A percentile compares a stretch with the other conserved stretches of the same genome.
Evolutionary conservation across 768 basidiomycete species (phyloP).

Genomic region (Suillus occidentalis): DNA sequence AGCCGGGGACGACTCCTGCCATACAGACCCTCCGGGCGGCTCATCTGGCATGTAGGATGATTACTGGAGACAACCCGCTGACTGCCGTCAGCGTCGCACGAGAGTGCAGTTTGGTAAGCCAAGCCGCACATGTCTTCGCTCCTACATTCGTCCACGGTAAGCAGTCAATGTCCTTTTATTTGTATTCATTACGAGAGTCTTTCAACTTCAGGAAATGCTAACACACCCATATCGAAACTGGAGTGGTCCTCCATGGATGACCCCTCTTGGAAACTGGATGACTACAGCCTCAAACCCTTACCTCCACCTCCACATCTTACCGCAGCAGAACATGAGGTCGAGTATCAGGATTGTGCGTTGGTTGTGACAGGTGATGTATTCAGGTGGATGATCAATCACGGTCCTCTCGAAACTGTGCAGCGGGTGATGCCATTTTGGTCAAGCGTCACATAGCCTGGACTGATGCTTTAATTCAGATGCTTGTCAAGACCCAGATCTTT

Average conservation of each 20-base stretch:
- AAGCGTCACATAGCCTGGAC: not conserved
- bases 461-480: conserved; percentile 64
- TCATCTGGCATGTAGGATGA: conserved; percentile 94
- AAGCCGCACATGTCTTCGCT: conserved; percentile 85
- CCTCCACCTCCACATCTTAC: conserved; percentile 68
- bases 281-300: conserved; percentile 83
- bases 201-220: conserved; percentile 48
- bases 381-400: conserved; percentile 97
- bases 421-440: conserved; percentile 53
- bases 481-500: conserved; percentile 94
- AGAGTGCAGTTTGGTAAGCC: conserved; percentile 87
- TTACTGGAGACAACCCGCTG: conserved; percentile 95
- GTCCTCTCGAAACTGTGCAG: conserved; percentile 90
- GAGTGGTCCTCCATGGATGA: conserved; percentile 96
- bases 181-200: conserved; percentile 3
- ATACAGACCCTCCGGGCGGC: conserved; percentile 87
- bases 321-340: conserved; percentile 68
- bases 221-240: conserved; percentile 57
- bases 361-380: conserved; percentile 95
- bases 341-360: conserved; percentile 85
- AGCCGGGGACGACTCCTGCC: conserved; percentile 86
- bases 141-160: conserved; percentile 77
- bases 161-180: conserved; percentile 3
- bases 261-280: conserved; percentile 76
- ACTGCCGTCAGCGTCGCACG: conserved; percentile 97